Percentiles rank a stretch among this genome's conserved stretches.
Evolutionary conservation across 2,329 filamentous ascomycete genomes (phyloP).

Genomic region (Drechmeria coniospora): DNA sequence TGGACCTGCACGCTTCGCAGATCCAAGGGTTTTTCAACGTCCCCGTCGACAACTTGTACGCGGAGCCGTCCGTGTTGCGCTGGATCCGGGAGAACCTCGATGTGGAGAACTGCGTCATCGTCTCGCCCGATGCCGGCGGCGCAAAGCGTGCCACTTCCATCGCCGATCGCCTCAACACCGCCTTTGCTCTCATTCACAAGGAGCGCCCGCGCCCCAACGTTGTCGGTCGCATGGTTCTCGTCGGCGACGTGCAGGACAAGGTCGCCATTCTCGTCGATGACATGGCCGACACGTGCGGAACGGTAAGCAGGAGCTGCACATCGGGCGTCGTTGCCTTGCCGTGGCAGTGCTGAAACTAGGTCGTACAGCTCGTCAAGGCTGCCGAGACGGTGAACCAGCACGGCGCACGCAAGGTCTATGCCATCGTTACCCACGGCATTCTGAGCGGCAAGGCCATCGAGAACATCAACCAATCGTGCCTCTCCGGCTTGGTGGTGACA

Average conservation of each 20-base stretch:
- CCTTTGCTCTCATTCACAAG: conserved; percentile 93
- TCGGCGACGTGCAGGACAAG: conserved; percentile 82
- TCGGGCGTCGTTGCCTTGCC: neutral
- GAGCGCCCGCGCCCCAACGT: conserved; percentile 77
- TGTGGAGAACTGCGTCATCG: conserved; percentile 76
- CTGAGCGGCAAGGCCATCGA: conserved; percentile 79
- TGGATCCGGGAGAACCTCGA: conserved; percentile 83
- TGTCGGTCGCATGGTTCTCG: conserved; percentile 83
- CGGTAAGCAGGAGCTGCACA: conserved; percentile 19
- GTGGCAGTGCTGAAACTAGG: neutral
- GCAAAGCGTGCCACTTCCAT: conserved; percentile 90
- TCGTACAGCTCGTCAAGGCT: conserved; percentile 49
- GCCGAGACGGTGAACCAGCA: conserved; percentile 78
- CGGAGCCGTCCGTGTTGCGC: conserved; percentile 77
- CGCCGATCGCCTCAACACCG: conserved; percentile 77
- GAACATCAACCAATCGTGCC: conserved; percentile 62
- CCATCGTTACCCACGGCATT: conserved; percentile 91
- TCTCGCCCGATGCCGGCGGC: conserved; percentile 86
- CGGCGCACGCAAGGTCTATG: conserved; percentile 75
- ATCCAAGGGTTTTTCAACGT: conserved; percentile 93
- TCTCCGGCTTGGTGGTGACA: conserved; percentile 72
- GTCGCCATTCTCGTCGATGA: conserved; percentile 94
- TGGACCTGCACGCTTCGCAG: conserved; percentile 89
- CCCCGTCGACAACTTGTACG: conserved; percentile 66
- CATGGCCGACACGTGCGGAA: conserved; percentile 94